These are phyloP conservation scores for Caryopteris hybrid DNA, from an alignment of 305 asterid genomes.

Conservation along the genomic window DNA sequence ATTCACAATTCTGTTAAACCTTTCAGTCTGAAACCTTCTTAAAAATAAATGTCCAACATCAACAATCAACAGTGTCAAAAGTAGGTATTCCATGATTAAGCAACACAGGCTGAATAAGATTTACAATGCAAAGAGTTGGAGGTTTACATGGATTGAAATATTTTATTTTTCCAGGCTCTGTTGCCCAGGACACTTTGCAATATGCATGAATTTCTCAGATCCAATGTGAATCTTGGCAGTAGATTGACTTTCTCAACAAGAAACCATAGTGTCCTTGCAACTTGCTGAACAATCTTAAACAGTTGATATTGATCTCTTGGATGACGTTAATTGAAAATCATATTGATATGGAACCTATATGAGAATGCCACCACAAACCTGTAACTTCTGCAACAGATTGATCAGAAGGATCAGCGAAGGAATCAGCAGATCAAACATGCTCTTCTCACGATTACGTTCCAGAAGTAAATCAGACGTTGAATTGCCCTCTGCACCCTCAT, in stretches of 20 bases:
- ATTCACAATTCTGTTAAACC: background rate
- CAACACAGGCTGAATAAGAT: background rate
- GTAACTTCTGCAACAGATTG: conserved; percentile 79
- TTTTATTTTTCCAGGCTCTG: conserved; percentile 1
- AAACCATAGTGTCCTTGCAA: background rate
- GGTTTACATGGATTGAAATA: background rate
- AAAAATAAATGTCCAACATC: background rate
- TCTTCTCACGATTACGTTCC: conserved; percentile 92
- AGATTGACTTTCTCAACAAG: background rate
- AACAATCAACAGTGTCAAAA: no score
- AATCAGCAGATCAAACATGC: conserved; percentile 76
- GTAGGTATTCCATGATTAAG: no score
- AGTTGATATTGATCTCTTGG: background rate
- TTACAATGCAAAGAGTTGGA: no score
- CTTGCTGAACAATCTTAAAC: background rate
- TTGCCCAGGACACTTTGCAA: background rate
- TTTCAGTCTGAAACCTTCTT: background rate
- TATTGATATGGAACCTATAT: conserved; percentile 14
- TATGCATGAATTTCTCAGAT: background rate
- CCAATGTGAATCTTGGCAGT: background rate
- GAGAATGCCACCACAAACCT: conserved; percentile 23
- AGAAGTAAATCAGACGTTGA: conserved; percentile 89
- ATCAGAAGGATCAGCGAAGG: conserved; percentile 78
- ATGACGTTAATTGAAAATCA: background rate
- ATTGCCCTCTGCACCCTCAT: conserved; percentile 88